Evolutionary conservation across 2,329 filamentous ascomycete species (phyloP), one percentile per base, ranked within the genome.

Genomic region (Kalaharituber pfeilii): DNA sequence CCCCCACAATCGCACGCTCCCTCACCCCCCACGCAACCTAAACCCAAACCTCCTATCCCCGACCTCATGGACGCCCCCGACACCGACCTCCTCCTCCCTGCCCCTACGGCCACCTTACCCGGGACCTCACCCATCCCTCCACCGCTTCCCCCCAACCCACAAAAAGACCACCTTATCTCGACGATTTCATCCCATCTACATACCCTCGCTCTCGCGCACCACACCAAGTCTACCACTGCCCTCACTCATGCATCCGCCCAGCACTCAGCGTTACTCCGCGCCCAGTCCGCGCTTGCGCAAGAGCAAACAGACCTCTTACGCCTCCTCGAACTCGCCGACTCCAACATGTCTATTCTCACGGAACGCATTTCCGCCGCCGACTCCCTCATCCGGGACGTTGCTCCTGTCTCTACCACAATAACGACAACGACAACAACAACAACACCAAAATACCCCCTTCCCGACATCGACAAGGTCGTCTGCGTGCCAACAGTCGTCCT

Each of bases 401-500:
- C n/a, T n/a, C n/a, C n/a, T n/a, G n/a, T n/a, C n/a, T n/a, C n/a
- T n/a, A n/a, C n/a, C n/a, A n/a, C n/a, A n/a, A n/a, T n/a, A n/a
- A n/a, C n/a, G n/a, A n/a, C n/a, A n/a, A n/a, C n/a, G n/a, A 84
- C 84, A n/a, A 75, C 79, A 54, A n/a, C n/a, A n/a, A n/a, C n/a
- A n/a, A n/a, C n/a, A n/a, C n/a, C n/a, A n/a, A 73, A 73, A 15
- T 79, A 84, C 50, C 75, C 75, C 39, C 75, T 81, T 1, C 87
- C 88, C 0, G 78, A 81, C 49, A 82, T 96, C 50, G 91, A 98
- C 66, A 87, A 94, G 57, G 75, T 96, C 29, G 73, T 98, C 2
- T 86, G 95, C n/a, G 86, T 88, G 2, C 87, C 89, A 0, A 95
- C 86, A 0, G 82, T 95, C 1, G 91, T 95, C 3, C 86, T 84